These are phyloP conservation scores for Leucocoprinus leucothites DNA, from an alignment of 768 basidiomycete species.

Conservation along the genomic window DNA sequence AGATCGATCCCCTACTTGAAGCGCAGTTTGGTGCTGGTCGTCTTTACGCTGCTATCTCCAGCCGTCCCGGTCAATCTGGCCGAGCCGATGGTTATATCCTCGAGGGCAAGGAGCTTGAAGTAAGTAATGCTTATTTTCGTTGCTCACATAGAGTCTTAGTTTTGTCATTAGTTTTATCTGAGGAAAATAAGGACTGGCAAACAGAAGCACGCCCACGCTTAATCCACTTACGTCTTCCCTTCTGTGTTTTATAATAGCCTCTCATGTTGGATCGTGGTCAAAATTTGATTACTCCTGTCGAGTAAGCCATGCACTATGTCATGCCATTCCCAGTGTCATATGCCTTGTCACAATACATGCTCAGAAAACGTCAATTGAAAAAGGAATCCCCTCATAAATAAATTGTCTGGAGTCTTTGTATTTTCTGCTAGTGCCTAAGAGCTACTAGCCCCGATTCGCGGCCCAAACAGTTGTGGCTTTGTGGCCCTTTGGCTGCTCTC, in stretches of 20 bases:
- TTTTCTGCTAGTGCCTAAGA: too few relatives aligned
- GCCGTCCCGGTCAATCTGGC: constrained; percentile 95
- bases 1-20: constrained; percentile 89
- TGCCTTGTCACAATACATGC: constrained; percentile 12
- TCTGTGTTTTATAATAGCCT: constrained; percentile 14
- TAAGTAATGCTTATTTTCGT: constrained; percentile 32
- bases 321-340: constrained; percentile 1
- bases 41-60: constrained; percentile 89
- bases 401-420: too few relatives aligned
- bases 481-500: too few relatives aligned
- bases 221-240: constrained; percentile 14
- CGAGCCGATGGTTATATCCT: constrained; percentile 97
- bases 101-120: constrained; percentile 98
- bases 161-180: constrained; percentile 74
- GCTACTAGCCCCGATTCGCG: too few relatives aligned
- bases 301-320: constrained; percentile 6
- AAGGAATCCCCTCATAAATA: neutral
- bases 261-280: constrained; percentile 20
- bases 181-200: constrained; percentile 92
- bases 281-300: constrained; percentile 9
- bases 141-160: neutral
- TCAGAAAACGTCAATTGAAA: neutral
- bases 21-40: constrained; percentile 91
- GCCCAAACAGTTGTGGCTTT: too few relatives aligned
- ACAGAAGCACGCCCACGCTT: constrained; percentile 84